Conservation (phyloP, 495 filamentous ascomycete genomes). For the Penicillium daleae region DNA sequence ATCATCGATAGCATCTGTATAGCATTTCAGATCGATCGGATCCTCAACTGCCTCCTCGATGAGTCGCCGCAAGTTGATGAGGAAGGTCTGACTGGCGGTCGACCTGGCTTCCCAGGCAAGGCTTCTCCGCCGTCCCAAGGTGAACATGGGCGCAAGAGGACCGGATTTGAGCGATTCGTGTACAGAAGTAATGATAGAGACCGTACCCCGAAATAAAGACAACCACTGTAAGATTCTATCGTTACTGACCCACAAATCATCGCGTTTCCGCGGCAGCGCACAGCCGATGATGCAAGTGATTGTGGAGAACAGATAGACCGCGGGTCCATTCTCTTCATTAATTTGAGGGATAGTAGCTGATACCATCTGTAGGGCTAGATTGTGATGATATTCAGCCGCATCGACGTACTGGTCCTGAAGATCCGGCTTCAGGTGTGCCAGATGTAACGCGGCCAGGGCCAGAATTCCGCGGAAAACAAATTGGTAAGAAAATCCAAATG, state of each 20-base stretch:
- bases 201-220: conserved; percentile 11
- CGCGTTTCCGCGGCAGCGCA: conserved; percentile 35
- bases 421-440: conserved; percentile 40
- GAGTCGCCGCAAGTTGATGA: conserved; percentile 18
- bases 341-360: conserved; percentile 36
- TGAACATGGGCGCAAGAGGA: conserved; percentile 18
- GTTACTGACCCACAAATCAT: conserved; percentile 39
- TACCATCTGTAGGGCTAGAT: conserved; percentile 40
- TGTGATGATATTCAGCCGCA: conserved; percentile 44
- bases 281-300: conserved; percentile 42
- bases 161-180: conserved; percentile 8
- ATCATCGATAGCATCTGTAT: conserved; percentile 17
- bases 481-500: conserved; percentile 33
- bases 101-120: conserved; percentile 14
- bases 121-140: conserved; percentile 8
- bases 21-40: conserved; percentile 9
- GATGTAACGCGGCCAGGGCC: conserved; percentile 49
- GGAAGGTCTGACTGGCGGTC: conserved; percentile 2
- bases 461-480: conserved; percentile 52
- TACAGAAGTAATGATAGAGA: conserved; percentile 11
- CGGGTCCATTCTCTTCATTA: conserved; percentile 36
- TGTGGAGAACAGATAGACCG: conserved; percentile 44
- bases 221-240: conserved; percentile 31
- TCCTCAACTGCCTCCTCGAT: conserved; percentile 14
- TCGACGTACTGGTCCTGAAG: conserved; percentile 36